A percentile compares a stretch with the other conserved stretches of the same genome.
phyloP scores from a whole-genome alignment of 2,329 filamentous ascomycete genomes.

The Penicillium brasilianum region DNA sequence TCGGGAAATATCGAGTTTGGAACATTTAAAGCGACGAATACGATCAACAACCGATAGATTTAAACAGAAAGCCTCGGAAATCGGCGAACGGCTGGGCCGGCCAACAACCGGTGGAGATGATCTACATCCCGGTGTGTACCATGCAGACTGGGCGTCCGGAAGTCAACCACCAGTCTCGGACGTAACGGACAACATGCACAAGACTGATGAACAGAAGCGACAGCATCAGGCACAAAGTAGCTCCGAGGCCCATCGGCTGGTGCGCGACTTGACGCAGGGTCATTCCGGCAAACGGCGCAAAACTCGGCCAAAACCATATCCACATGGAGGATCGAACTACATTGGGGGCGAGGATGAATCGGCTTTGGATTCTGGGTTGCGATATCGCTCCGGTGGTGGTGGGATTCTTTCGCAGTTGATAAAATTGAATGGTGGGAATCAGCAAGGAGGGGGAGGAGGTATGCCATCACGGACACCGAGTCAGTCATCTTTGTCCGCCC shows the following conservation, averaged over 20 bases:
- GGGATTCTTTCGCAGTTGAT: conserved; percentile 41
- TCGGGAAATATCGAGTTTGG: background rate
- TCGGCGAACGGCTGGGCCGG: conserved; percentile 33
- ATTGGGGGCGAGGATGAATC: conserved; percentile 16
- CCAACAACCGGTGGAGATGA: conserved; percentile 33
- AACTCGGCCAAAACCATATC: conserved; percentile 21
- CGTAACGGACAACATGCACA: conserved; percentile 39
- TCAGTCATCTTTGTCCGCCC: conserved; percentile 15
- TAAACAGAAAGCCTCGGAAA: conserved; percentile 20
- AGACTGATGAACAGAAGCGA: conserved; percentile 35
- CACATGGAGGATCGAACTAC: conserved; percentile 19
- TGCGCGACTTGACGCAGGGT: conserved; percentile 39
- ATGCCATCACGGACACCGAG: conserved; percentile 16
- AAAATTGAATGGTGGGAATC: conserved; percentile 31
- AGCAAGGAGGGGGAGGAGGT: conserved; percentile 11
- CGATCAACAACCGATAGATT: conserved; percentile 7
- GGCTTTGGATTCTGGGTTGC: conserved; percentile 21
- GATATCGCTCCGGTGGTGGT: conserved; percentile 36
- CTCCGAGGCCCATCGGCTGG: conserved; percentile 39
- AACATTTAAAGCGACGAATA: conserved; percentile 7
- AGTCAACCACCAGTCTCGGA: conserved; percentile 33
- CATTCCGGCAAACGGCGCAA: conserved; percentile 30
- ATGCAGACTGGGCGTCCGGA: conserved; percentile 35
- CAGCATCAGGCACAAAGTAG: conserved; percentile 32
- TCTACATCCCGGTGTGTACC: conserved; percentile 30